Evolutionary conservation across 1,284 basidiomycete species (phyloP), one percentile per base, ranked within the genome.

Genomic region (Abortiporus biennis): DNA sequence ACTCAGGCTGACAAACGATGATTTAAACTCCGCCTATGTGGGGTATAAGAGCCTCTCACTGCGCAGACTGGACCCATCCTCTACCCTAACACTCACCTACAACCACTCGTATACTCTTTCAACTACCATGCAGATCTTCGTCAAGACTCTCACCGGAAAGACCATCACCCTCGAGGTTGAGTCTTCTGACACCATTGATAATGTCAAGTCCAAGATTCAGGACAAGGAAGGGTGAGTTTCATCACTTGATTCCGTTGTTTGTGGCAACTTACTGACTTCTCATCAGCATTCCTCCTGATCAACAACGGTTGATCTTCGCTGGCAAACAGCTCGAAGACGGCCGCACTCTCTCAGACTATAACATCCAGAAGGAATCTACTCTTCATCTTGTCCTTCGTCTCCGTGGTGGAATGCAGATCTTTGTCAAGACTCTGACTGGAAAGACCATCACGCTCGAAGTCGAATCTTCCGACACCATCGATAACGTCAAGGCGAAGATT

Each of bases 151-250:
- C 43, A 92, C 91, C 30, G 90, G 90, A 54, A 92, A 91, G 77
- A 88, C 88, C 46, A 91, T 92, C 69, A 89, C 87, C 45, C 78
- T 89, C 50, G 87, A 91, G 71, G 86, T 91, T 38, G 85, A 89
- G 68, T 86, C 84, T 21, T 84, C 80, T 8, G 85, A 90, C 67
- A 89, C 86, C 42, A 88, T 88, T 57, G 85, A 88, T 67, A 86
- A 87, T 54, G 82, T 85, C 56, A 83, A 84, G 71, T 73, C 79
- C 53, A 85, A 84, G 74, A 85, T 85, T 57, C 80, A 84, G 62
- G 80, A 84, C 63, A 84, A 84, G 71, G 81, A 85, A 62, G 82
- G 80, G 72, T 76, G 40, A 54, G 70, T 63, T 22, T 35, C 48
- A 22, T 12, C 1, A 13, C 8, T 22, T 3, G 19, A 40, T n/a